Evolutionary conservation across 1,284 basidiomycete species (phyloP).

Genomic region (Marasmius fiardii): DNA sequence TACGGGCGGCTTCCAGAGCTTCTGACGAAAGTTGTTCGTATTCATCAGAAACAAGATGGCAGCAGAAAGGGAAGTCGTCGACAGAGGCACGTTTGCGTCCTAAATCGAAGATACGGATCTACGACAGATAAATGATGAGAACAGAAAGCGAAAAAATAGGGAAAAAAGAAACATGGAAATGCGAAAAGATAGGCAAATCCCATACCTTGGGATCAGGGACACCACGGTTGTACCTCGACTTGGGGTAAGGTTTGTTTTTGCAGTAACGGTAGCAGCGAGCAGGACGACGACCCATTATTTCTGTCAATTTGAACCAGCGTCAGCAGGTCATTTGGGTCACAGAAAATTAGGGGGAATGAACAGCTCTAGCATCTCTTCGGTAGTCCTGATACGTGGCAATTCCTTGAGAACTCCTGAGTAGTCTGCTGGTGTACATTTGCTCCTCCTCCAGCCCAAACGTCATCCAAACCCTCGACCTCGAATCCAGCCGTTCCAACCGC

Average conservation of each 20-base stretch:
- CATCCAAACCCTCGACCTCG: constrained; percentile 14
- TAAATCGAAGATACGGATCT: constrained; percentile 94
- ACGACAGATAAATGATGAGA: constrained; percentile 7
- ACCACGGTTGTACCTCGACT: constrained; percentile 98
- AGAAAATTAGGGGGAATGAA: no score
- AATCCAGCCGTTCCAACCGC: constrained; percentile 15
- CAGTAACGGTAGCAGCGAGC: constrained; percentile 97
- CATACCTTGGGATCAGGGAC: constrained; percentile 88
- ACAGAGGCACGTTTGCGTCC: constrained; percentile 94
- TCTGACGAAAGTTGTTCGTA: constrained; percentile 97
- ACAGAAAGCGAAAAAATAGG: constrained; percentile 10
- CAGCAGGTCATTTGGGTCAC: no score
- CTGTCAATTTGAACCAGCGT: constrained; percentile 6
- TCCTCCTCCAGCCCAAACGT: constrained; percentile 12
- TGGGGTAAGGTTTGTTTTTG: constrained; percentile 97
- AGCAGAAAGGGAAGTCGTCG: constrained; percentile 97
- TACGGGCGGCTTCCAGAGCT: constrained; percentile 97
- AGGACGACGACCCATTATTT: constrained; percentile 88
- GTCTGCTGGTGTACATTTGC: not conserved
- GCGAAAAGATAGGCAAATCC: no score
- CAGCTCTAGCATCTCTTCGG: no score
- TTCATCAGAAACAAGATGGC: constrained; percentile 96
- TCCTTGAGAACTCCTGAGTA: no score
- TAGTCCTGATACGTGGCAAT: no score
- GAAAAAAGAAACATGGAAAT: constrained; percentile 6